Base-by-base conservation (phyloP, 805 yeast species). In the Nakazawaea siamensis region DNA sequence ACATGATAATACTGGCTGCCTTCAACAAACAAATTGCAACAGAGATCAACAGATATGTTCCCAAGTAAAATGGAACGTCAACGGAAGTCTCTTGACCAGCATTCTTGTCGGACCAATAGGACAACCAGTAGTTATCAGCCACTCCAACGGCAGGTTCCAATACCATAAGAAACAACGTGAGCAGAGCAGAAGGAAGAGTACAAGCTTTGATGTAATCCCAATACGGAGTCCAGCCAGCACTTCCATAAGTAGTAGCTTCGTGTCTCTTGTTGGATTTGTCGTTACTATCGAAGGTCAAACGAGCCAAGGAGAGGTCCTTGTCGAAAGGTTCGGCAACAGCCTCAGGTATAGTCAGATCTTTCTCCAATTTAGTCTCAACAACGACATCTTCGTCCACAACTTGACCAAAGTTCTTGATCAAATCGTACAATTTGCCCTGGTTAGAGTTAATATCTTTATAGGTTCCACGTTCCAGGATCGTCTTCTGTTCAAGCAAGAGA, bases 81-180 rank as follows among this genome's bases (percentile, higher is more conserved):
- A 87, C 85, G 50, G 83, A 83, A 29, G 54, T 54, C 14, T 80
- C 83, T 24, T 56, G 51, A 27, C 55, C 60, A 5, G 82, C 65
- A 50, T 85, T 85, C 16, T 75, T 72, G 51, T 86, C 95, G 3
- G 94, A 80, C 95, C 95, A 85, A 54, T 81, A 81, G 55, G 86
- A 85, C 43, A 85, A 70, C 95, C 95, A 85, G 27, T 84, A 70
- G 50, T 74, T 82, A 15, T 84, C 73, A 33, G 57, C 59, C 32
- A 80, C 82, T 38, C 71, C 65, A 12, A 77, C 47, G 39, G 77
- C 60, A 41, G 71, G 62, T 1, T 51, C 37, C 32, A 80, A 44
- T 50, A 74, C 80, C 3, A 76, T 47, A 17, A 1, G 60, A n/a
- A n/a, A n/a, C n/a, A n/a, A n/a, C n/a, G n/a, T n/a, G n/a, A n/a